These are phyloP conservation scores for Breviolum minutum DNA, from an alignment of 73 alveolate species.

Conservation along the genomic window DNA sequence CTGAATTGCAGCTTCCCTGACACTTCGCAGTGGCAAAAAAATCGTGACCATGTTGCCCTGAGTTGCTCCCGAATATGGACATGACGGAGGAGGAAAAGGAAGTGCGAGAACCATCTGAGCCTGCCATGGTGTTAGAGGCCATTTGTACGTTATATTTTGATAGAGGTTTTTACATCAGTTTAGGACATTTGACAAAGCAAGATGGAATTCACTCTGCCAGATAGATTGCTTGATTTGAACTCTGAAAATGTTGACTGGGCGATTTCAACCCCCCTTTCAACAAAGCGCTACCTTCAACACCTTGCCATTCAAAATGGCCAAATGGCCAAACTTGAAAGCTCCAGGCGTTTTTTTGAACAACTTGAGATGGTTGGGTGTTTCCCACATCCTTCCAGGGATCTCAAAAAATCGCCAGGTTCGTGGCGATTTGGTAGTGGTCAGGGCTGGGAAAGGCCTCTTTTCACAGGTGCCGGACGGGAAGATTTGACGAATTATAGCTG, in stretches of 20 bases:
- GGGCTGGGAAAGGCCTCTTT: slow-evolving; percentile 68
- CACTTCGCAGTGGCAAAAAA: background rate
- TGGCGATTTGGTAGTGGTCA: slow-evolving; percentile 66
- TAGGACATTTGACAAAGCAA: background rate
- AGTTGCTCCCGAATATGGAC: slow-evolving; percentile 70
- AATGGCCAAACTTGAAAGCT: background rate
- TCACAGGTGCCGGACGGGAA: slow-evolving; percentile 8
- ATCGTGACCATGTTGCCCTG: background rate
- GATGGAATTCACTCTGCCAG: no score
- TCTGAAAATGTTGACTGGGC: no score
- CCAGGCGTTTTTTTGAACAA: background rate
- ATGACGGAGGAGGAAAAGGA: slow-evolving; percentile 37
- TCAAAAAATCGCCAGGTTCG: background rate
- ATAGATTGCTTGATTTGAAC: no score
- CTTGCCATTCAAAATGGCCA: no score
- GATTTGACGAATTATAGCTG: no score
- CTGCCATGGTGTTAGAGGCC: slow-evolving; percentile 84
- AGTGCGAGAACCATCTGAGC: slow-evolving; percentile 51
- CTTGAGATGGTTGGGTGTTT: background rate
- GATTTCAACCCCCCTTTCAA: background rate
- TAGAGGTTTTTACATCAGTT: background rate
- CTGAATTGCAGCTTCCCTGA: background rate
- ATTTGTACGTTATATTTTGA: background rate
- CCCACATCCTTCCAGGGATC: background rate
- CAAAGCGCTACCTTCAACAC: no score